phyloP scores from a whole-genome alignment of 805 yeast genomes.

The Ogataea naganishii region DNA sequence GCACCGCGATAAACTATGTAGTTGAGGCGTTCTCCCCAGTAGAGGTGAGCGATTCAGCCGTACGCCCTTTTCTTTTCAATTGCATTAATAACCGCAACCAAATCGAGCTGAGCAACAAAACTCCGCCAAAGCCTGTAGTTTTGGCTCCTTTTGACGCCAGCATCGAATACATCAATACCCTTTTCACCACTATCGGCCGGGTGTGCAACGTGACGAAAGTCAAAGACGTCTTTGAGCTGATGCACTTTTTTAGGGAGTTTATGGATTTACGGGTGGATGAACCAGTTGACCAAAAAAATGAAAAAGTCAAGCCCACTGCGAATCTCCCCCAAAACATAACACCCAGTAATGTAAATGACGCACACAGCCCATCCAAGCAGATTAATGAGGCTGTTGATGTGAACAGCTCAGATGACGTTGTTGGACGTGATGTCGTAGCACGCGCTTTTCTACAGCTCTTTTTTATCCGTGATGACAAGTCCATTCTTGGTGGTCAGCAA shows the following conservation, averaged over 20 bases:
- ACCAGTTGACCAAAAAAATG: no score
- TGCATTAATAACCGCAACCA: no score
- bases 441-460: conserved; percentile 58
- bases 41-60: conserved; percentile 34
- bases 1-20: conserved; percentile 8
- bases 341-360: conserved; percentile 10
- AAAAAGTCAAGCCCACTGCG: no score
- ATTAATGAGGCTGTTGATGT: no score
- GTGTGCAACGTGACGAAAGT: conserved; percentile 25
- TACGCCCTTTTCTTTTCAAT: no score
- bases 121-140: conserved; percentile 32
- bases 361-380: conserved; percentile 4
- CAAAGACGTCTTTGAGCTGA: conserved; percentile 16
- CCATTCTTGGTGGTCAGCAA: conserved; percentile 42
- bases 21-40: conserved; percentile 14
- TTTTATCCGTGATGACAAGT: conserved; percentile 52
- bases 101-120: conserved; percentile 34
- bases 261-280: no score
- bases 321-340: conserved; percentile 17
- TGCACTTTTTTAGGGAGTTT: conserved; percentile 18
- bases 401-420: conserved; percentile 21
- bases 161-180: conserved; percentile 9
- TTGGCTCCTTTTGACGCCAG: conserved; percentile 15
- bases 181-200: conserved; percentile 30
- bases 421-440: conserved; percentile 38